Evolutionary conservation across 164 flowering plant species (phyloP), one percentile per base, ranked within the genome.

Genomic region (Dillenia suffruticosa): DNA sequence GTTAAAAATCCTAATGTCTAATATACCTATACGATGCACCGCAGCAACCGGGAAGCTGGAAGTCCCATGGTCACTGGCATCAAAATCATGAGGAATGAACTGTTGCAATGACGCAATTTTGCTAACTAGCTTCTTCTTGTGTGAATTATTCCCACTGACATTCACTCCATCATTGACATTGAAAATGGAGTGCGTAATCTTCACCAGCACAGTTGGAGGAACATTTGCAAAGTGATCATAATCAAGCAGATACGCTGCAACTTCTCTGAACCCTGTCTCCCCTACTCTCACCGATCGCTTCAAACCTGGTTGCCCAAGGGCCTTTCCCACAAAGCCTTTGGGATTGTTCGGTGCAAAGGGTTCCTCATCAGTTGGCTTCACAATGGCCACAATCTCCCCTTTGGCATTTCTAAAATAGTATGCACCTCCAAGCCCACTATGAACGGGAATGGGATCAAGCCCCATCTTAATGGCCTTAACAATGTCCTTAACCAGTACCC

Each of bases 301-400:
- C 58, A 87, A 61, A 11, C 92, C 88, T 1, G 88, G 89, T 59
- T 81, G 89, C 61, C 92, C 92, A 58, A 87, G 87, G 61, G 87
- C 86, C 70, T 77, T 82, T 0, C 92, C 92, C 32, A 84, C 82
- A 74, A 87, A 87, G 24, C 92, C 92, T 65, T 87, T 87, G 0
- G 92, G 92, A 54, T 87, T 87, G 68, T 87, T 87, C 1, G 92
- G 92, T 0, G 92, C 92, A 78, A 82, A 87, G 19, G 92, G 92
- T 59, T 87, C 92, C 61, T 87, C 92, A 73, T 87, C 92, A 0
- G 92, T 84, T 46, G 92, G 92, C 73, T 86, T 86, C 70, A 86
- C 89, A 64, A 86, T 86, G 13, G 92, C 89, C 49, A 86, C 89
- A 75, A 71, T 72, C 68, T 84, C 83, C 54, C 87, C 89, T 62